Conservation (phyloP, 345 rosid genomes). For the Salix exigua region DNA sequence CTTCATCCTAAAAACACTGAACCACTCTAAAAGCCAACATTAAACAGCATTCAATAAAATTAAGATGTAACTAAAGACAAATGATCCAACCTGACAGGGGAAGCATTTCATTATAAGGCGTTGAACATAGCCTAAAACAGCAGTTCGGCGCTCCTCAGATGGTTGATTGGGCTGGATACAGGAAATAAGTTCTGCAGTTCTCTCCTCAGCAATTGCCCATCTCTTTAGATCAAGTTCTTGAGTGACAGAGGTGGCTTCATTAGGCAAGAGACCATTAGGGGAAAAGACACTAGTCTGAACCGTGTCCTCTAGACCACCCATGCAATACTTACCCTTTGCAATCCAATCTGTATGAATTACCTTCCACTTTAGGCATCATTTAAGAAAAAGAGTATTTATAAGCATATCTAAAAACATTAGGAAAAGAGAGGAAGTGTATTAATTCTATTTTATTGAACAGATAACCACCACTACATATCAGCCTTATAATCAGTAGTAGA, state of each 20-base stretch:
- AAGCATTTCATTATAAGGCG: slow-evolving; percentile 71
- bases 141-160: slow-evolving; percentile 71
- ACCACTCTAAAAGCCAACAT: background rate
- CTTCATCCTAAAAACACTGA: background rate
- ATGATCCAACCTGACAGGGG: slow-evolving; percentile 51
- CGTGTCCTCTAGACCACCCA: background rate
- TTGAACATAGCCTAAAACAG: slow-evolving; percentile 67
- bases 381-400: background rate
- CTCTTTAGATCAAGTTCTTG: slow-evolving; percentile 51
- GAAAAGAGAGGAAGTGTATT: background rate
- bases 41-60: background rate
- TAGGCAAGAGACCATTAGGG: slow-evolving; percentile 77
- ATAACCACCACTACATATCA: background rate
- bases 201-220: slow-evolving; percentile 76
- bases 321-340: background rate
- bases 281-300: slow-evolving; percentile 48
- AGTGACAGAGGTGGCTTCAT: slow-evolving; percentile 65
- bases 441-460: background rate
- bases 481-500: background rate
- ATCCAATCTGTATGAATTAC: background rate
- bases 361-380: too few relatives aligned
- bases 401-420: background rate
- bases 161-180: slow-evolving; percentile 71
- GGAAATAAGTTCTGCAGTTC: slow-evolving; percentile 64
- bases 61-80: too few relatives aligned